These are phyloP conservation scores for Colletotrichum sp. DNA, from an alignment of 2,329 filamentous ascomycete genomes.

Conservation along the genomic window DNA sequence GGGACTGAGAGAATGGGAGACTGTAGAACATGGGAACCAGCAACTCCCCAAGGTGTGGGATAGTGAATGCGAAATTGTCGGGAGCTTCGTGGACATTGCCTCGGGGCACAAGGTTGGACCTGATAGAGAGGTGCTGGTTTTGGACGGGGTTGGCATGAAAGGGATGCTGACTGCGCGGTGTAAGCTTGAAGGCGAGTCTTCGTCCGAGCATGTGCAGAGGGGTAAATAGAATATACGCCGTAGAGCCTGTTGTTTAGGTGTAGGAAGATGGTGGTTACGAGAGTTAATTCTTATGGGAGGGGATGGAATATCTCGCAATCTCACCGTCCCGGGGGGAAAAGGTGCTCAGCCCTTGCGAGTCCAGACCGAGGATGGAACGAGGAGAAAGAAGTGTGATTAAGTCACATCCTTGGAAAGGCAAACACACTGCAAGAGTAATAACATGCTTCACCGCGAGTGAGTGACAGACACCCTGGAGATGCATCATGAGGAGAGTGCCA, in stretches of 20 bases:
- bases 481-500: not conserved
- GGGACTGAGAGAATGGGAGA: not conserved
- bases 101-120: not conserved
- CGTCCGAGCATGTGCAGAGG: not conserved
- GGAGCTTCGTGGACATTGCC: not conserved
- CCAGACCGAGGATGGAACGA: not conserved
- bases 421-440: not conserved
- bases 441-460: not conserved
- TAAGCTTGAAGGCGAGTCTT: not conserved
- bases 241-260: not conserved
- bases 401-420: not conserved
- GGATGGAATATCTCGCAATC: not conserved
- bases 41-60: not conserved
- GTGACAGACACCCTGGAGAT: not conserved
- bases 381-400: not conserved
- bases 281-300: not conserved
- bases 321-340: not conserved
- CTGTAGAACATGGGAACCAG: not conserved
- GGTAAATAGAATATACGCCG: not conserved
- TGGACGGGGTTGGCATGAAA: not conserved
- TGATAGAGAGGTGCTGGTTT: not conserved
- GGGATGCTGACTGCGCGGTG: slow-evolving; percentile 6
- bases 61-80: not conserved
- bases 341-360: not conserved
- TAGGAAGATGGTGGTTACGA: not conserved